Evolutionary conservation across 2,329 filamentous ascomycete genomes (phyloP).

Genomic region (Pseudohalonectria lignicola): DNA sequence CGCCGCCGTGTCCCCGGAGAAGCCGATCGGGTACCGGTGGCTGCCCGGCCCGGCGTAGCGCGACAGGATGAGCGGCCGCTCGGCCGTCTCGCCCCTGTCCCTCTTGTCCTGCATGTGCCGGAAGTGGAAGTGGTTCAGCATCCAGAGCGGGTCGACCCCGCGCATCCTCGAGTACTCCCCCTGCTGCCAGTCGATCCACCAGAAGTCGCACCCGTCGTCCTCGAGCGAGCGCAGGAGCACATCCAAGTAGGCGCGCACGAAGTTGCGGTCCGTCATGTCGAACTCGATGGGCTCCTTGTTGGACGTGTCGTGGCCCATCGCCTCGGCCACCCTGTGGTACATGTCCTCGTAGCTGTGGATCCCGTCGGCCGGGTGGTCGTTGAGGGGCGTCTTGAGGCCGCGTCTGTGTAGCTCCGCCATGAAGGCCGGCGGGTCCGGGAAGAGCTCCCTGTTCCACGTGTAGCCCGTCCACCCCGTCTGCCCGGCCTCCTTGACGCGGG

Average conservation of each 20-base stretch:
- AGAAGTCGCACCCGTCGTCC: conserved; percentile 47
- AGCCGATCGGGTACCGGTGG: conserved; percentile 54
- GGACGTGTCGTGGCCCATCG: conserved; percentile 36
- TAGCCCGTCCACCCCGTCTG: conserved; percentile 41
- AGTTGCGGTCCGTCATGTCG: conserved; percentile 39
- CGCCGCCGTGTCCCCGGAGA: conserved; percentile 50
- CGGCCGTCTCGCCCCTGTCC: conserved; percentile 19
- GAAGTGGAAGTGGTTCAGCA: conserved; percentile 55
- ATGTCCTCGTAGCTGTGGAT: conserved; percentile 43
- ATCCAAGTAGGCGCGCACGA: conserved; percentile 46
- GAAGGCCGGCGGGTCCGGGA: conserved; percentile 44
- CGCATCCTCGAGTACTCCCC: conserved; percentile 41
- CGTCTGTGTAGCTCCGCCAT: conserved; percentile 36
- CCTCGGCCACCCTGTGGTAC: conserved; percentile 42
- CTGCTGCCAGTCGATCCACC: conserved; percentile 62
- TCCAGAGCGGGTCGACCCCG: conserved; percentile 52
- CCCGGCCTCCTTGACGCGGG: conserved; percentile 26
- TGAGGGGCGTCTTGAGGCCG: conserved; percentile 43
- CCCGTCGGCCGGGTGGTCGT: conserved; percentile 52
- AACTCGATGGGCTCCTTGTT: conserved; percentile 41
- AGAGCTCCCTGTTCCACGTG: conserved; percentile 47
- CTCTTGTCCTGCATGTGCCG: conserved; percentile 31
- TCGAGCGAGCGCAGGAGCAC: conserved; percentile 46
- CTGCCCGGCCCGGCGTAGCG: conserved; percentile 51
- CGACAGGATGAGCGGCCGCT: conserved; percentile 41